phyloP scores from a whole-genome alignment of 2,329 filamentous ascomycete species.

The Truncatella angustata region DNA sequence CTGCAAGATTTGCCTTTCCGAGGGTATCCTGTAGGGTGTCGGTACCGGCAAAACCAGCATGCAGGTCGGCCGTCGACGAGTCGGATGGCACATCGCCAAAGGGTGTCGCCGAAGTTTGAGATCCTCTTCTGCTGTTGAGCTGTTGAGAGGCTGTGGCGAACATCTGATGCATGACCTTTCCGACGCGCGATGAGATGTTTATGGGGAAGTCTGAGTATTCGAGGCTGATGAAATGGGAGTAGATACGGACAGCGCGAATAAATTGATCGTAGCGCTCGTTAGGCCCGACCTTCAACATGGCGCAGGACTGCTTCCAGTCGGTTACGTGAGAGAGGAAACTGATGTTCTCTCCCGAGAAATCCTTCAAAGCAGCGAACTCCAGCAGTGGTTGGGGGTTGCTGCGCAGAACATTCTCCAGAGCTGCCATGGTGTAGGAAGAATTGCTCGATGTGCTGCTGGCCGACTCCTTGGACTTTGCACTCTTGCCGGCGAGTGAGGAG shows the following conservation, averaged over 20 bases:
- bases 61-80: constrained; percentile 6
- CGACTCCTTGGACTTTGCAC: constrained; percentile 10
- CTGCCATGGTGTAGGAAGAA: constrained; percentile 26
- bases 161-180: constrained; percentile 14
- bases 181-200: constrained; percentile 18
- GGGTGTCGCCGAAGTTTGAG: constrained; percentile 13
- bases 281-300: background rate
- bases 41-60: background rate
- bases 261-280: constrained; percentile 12
- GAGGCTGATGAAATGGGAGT: constrained; percentile 29
- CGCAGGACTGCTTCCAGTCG: constrained; percentile 38
- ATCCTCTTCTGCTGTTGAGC: constrained; percentile 12
- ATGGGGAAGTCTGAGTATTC: constrained; percentile 24
- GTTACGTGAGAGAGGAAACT: constrained; percentile 49
- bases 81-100: constrained; percentile 11
- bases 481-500: constrained; percentile 15
- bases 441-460: constrained; percentile 12
- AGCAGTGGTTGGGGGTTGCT: constrained; percentile 46
- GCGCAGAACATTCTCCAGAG: constrained; percentile 47
- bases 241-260: constrained; percentile 17
- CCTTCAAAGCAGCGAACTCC: constrained; percentile 50
- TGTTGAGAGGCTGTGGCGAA: constrained; percentile 17
- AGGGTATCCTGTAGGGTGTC: constrained; percentile 16
- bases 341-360: constrained; percentile 60
- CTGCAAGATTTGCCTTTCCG: constrained; percentile 17